Percentiles rank a stretch among this genome's conserved stretches.
Evolutionary conservation across 805 yeast species (phyloP).

Genomic region (Teunomyces tritomae): DNA sequence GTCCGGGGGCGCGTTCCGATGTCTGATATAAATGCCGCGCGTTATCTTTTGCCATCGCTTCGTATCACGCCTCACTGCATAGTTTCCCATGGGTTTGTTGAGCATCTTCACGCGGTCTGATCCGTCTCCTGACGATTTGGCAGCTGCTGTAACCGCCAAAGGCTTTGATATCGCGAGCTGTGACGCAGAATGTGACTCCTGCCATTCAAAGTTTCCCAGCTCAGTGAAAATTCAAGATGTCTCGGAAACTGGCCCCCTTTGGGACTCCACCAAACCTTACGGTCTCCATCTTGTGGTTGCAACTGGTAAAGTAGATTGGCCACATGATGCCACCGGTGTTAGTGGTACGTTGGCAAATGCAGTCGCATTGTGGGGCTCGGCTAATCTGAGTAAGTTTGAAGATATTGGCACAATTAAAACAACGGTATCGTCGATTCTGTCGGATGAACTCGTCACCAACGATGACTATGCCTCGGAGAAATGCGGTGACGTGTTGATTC

Average conservation of each 20-base stretch:
- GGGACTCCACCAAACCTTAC: conserved; percentile 69
- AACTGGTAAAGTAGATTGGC: conserved; percentile 86
- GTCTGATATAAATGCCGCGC: neutral
- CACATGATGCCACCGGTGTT: conserved; percentile 59
- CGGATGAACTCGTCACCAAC: conserved; percentile 40
- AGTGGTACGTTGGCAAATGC: conserved; percentile 45
- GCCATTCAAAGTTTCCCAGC: conserved; percentile 53
- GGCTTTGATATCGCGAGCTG: conserved; percentile 45
- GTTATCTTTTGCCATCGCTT: neutral
- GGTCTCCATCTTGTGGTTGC: conserved; percentile 76
- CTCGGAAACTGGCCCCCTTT: conserved; percentile 45
- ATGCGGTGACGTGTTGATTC: conserved; percentile 58
- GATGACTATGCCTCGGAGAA: conserved; percentile 40
- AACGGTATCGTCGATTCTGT: conserved; percentile 53
- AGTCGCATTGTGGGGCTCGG: conserved; percentile 37
- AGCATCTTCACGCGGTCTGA: neutral
- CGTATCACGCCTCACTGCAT: neutral
- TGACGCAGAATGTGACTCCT: conserved; percentile 51
- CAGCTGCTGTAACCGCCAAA: conserved; percentile 5
- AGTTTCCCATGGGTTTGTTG: conserved; percentile 4
- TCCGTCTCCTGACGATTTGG: neutral
- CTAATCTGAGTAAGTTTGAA: conserved; percentile 11
- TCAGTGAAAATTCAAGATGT: conserved; percentile 43
- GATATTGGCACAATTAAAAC: conserved; percentile 42
- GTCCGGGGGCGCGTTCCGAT: neutral